Conservation (phyloP, 441 rosid genomes). For the Syzygium syzygioides region DNA sequence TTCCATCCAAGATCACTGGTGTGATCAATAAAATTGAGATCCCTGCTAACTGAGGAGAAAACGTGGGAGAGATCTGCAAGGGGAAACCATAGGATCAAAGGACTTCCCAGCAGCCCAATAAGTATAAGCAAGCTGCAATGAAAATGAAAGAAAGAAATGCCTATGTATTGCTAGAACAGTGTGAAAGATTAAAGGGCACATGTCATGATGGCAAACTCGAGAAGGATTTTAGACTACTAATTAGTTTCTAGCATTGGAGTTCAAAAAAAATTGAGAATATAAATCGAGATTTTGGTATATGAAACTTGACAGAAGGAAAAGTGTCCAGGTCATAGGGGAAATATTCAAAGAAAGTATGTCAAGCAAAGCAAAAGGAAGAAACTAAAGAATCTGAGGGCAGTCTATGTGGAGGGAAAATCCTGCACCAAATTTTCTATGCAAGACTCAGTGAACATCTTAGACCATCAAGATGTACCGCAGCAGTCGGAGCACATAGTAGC, state of each 20-base stretch:
- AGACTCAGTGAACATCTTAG: neutral
- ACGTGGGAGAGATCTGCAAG: slow-evolving; percentile 74
- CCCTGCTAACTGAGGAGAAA: slow-evolving; percentile 66
- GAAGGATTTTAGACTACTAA: neutral
- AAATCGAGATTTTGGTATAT: neutral
- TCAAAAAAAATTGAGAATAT: neutral
- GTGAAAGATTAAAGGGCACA: neutral
- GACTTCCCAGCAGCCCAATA: neutral
- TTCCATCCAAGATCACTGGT: slow-evolving; percentile 96
- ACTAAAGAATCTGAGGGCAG: neutral
- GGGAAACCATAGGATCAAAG: neutral
- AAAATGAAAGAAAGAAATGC: neutral
- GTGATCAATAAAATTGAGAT: slow-evolving; percentile 85
- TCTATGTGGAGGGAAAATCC: neutral
- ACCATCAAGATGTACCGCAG: neutral
- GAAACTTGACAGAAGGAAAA: neutral
- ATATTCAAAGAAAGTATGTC: neutral
- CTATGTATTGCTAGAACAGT: neutral
- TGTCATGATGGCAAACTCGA: neutral
- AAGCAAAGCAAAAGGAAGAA: neutral
- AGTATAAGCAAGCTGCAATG: neutral
- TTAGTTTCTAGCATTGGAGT: neutral
- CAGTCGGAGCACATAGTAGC: neutral
- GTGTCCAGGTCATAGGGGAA: neutral
- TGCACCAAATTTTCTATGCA: neutral